A percentile compares a stretch with the other conserved stretches of the same genome.
Conservation (phyloP, 2,329 filamentous ascomycete genomes). For the Lecanicillium sp. region DNA sequence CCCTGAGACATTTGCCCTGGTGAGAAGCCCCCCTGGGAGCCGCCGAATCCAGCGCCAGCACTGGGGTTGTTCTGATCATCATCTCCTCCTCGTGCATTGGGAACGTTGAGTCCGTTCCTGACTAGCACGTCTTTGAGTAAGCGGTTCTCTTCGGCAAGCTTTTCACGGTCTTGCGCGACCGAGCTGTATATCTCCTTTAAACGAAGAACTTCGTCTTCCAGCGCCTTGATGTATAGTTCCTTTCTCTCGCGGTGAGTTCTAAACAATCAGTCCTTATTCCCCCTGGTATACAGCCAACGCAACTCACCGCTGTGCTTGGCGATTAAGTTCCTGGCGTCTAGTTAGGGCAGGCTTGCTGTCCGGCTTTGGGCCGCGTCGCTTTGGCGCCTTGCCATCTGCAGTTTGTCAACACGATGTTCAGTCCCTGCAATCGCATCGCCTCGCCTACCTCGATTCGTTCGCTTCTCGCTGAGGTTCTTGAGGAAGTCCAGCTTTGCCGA, state of each 20-base stretch:
- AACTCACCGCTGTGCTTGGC: constrained; percentile 86
- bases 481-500: constrained; percentile 53
- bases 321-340: constrained; percentile 84
- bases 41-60: constrained; percentile 26
- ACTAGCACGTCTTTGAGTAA: constrained; percentile 54
- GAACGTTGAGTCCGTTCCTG: constrained; percentile 40
- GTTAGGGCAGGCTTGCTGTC: constrained; percentile 94
- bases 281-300: no score
- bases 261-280: not conserved
- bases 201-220: constrained; percentile 85
- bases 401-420: constrained; percentile 4
- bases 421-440: not conserved
- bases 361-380: constrained; percentile 88
- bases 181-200: constrained; percentile 79
- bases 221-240: constrained; percentile 87
- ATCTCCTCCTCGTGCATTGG: constrained; percentile 21
- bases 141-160: constrained; percentile 70
- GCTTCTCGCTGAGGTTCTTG: constrained; percentile 65
- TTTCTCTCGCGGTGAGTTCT: constrained; percentile 96
- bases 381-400: constrained; percentile 74
- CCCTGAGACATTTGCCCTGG: constrained; percentile 38
- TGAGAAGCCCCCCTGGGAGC: constrained; percentile 29
- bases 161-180: constrained; percentile 67
- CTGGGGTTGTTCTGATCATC: constrained; percentile 39
- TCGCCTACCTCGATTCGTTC: constrained; percentile 61